These are phyloP conservation scores for Xylaria curta DNA, from an alignment of 495 filamentous ascomycete genomes.

Conservation along the genomic window DNA sequence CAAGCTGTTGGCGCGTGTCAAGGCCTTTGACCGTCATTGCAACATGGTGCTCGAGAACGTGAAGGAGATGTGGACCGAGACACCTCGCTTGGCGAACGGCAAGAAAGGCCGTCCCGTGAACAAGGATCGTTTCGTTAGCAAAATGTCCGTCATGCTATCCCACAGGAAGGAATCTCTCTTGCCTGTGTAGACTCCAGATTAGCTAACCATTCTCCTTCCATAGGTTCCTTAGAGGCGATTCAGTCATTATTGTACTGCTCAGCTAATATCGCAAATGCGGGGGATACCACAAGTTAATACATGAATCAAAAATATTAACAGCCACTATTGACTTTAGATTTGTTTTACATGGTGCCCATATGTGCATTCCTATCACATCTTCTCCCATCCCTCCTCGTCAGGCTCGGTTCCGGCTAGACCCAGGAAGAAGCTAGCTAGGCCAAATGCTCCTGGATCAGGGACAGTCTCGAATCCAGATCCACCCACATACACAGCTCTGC, in stretches of 20 bases:
- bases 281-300: conserved; percentile 30
- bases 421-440: conserved; percentile 77
- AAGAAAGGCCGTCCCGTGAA: conserved; percentile 91
- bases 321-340: conserved; percentile 3
- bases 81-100: conserved; percentile 73
- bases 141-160: conserved; percentile 72
- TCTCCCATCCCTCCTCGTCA: conserved; percentile 39
- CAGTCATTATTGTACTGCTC: conserved; percentile 89
- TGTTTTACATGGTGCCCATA: conserved; percentile 8
- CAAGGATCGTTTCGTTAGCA: conserved; percentile 98
- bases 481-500: conserved; percentile 90
- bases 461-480: conserved; percentile 80
- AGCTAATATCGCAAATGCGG: conserved; percentile 57
- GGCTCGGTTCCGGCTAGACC: conserved; percentile 65
- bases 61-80: conserved; percentile 99
- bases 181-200: not conserved
- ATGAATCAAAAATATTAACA: conserved; percentile 22
- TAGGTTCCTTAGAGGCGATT: conserved; percentile 94
- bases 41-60: conserved; percentile 98
- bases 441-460: conserved; percentile 91
- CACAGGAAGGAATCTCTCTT: not conserved
- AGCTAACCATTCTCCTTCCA: conserved; percentile 25
- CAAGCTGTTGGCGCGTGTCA: conserved; percentile 70
- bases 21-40: conserved; percentile 60
- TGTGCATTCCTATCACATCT: conserved; percentile 31